These are phyloP conservation scores for Sungouiella blattae DNA, from an alignment of 805 yeast species.

Conservation along the genomic window DNA sequence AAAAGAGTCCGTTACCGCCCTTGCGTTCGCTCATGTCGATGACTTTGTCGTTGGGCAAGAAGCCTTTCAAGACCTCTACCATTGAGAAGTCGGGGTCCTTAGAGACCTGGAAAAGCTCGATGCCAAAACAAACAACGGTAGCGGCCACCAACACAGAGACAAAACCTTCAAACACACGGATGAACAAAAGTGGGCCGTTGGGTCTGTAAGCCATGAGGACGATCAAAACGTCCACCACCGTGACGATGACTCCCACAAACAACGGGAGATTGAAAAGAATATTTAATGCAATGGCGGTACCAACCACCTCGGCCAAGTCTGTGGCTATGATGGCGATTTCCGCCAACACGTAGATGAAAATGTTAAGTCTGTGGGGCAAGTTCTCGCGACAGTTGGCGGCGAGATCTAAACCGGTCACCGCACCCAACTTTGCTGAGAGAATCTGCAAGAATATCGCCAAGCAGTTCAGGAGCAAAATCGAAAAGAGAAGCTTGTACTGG, in stretches of 20 bases:
- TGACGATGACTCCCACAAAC: conserved; percentile 76
- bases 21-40: conserved; percentile 22
- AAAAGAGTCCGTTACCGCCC: conserved; percentile 56
- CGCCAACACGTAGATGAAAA: conserved; percentile 68
- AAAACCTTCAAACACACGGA: conserved; percentile 76
- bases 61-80: conserved; percentile 52
- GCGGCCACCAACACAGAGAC: conserved; percentile 75
- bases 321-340: conserved; percentile 93
- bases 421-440: conserved; percentile 82
- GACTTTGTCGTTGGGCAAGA: conserved; percentile 47
- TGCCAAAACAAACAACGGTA: conserved; percentile 80
- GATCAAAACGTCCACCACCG: conserved; percentile 80
- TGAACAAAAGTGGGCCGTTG: conserved; percentile 70
- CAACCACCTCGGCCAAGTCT: conserved; percentile 95
- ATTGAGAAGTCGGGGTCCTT: conserved; percentile 43
- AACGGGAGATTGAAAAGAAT: conserved; percentile 79
- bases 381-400: conserved; percentile 84
- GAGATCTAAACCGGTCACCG: conserved; percentile 89
- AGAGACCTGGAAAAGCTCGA: conserved; percentile 72
- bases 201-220: conserved; percentile 88
- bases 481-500: conserved; percentile 72
- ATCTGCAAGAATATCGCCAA: conserved; percentile 86
- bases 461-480: conserved; percentile 73
- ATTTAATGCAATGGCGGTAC: conserved; percentile 92
- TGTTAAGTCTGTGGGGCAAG: conserved; percentile 58